Base-by-base conservation (phyloP, 106 monocot species). In the Dioscorea dumetorum region DNA sequence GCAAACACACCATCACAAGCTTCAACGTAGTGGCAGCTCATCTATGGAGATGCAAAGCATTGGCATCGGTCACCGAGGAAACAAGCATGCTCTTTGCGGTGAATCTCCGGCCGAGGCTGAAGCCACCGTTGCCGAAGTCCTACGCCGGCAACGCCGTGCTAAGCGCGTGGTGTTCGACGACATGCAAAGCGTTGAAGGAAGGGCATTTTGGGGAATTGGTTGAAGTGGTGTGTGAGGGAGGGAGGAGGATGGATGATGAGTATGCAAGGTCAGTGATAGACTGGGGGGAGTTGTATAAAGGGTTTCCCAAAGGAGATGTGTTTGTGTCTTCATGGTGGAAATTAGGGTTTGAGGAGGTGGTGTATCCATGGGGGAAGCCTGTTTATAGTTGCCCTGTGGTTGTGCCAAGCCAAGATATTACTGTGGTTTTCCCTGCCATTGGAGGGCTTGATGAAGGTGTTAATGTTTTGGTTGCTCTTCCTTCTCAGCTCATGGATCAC, bases 261-360 rank as follows among this genome's bases (percentile, higher is more conserved):
- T 86, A 86, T 21, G 61, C 63, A 2, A 31, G 86, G 51, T 86
- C 86, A 50, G 76, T 67, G 33, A 61, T 86, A 28, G 86, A 86
- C 62, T 82, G 82, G 86, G 79, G 79, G 7, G 33, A 76, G 66
- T 2, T 73, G 16, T 17, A 82, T 66, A 57, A 62, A 35, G 82
- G 82, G 31, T 57, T 65, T 33, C 86, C 86, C 1, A 28, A 23
- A 3, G 86, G 79, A 0, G 79, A 86, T 32, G 68, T 86, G 69
- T 63, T 82, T 21, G 65, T 86, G 35, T 73, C 82, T 24, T 82
- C 86, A 14, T 86, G 86, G 86, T 82, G 82, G 86, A 68, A 58
- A 60, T 61, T 86, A 48, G 86, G 82, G 22, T 73, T 82, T 22
- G 72, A 48, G 3, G 82, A 77, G 58, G 70, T 86, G 5, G 82